Base-by-base conservation (phyloP, 2,329 filamentous ascomycete genomes). In the Calonectria pseudoreteaudii region DNA sequence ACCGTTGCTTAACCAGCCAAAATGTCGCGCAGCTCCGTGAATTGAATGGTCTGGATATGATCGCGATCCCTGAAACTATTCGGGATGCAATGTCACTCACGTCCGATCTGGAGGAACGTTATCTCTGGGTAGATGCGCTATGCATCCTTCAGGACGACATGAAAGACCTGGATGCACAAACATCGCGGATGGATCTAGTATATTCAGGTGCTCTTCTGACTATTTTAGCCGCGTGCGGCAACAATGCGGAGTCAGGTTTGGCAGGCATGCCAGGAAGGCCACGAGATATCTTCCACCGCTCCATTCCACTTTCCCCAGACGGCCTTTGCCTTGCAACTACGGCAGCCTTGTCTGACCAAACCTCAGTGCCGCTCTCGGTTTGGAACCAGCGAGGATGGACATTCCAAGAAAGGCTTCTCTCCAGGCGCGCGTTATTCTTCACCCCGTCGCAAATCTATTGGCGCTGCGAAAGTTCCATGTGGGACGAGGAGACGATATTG, bases 111-210 rank as follows among this genome's bases (percentile, higher is more conserved):
- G 66, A 13, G 20, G 66, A 68, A 28, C 52, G 68, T 2, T 76
- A 60, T 9, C 30, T 77, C 2, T 77, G 75, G 76, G 71, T 77
- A 18, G 76, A 77, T n/a, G 75, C 76, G 3, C 13, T 77, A 0
- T 77, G 76, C 3, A 77, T 77, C 1, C 52, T 75, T 2, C 71
- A 77, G 36, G 74, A 77, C 13, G 75, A 77, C 36, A 8, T 58
- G 26, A 31, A 38, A 16, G 66, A 68, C 30, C 20, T 68, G 50
- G 28, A 49, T 30, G 9, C 44, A 6, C 66, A 68, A 34, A 68
- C 66, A 28, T 58, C 66, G 6, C n/a, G 71, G 2, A 77, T 76
- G 73, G 73, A 75, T 4, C 13, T 71, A 0, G 65, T 77, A 1
- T 77, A 74, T 26, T 77, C 74, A 2, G 20, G 38, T 4, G 50